These are phyloP conservation scores for Coemansia umbellata DNA, from an alignment of 192 early-diverging fungal genomes.

Conservation along the genomic window DNA sequence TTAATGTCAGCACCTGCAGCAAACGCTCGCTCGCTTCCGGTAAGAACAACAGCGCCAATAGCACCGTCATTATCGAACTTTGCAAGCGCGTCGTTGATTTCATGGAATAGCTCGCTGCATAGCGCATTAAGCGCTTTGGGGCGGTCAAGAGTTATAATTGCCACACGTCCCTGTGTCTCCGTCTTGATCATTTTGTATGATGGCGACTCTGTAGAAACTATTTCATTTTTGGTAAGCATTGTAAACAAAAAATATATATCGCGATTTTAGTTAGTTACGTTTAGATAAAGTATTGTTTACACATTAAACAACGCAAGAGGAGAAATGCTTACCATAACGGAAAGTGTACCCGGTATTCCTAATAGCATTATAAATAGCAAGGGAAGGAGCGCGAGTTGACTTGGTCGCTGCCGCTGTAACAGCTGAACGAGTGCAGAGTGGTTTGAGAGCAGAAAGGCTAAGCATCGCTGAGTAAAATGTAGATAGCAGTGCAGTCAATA, in stretches of 20 bases:
- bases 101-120: constrained; percentile 85
- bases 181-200: constrained; percentile 56
- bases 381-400: not conserved
- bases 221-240: not conserved
- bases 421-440: not conserved
- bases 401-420: not conserved
- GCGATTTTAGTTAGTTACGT: not conserved
- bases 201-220: constrained; percentile 31
- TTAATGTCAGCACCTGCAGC: constrained; percentile 99
- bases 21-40: constrained; percentile 94
- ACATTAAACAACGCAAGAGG: not conserved
- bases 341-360: not conserved
- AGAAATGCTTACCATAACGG: constrained; percentile 26
- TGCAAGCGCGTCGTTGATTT: constrained; percentile 84
- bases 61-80: constrained; percentile 69
- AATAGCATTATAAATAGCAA: not conserved
- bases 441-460: constrained; percentile 9
- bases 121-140: constrained; percentile 97
- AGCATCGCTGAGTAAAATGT: constrained; percentile 13
- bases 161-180: constrained; percentile 77
- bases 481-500: not conserved
- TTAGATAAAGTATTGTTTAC: not conserved
- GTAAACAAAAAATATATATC: not conserved
- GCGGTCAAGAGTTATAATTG: constrained; percentile 84
- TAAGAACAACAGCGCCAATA: constrained; percentile 91